Percentiles rank a stretch among this genome's conserved stretches.
phyloP scores from a whole-genome alignment of 306 rosid genomes.

The Herpetospermum pedunculosum region DNA sequence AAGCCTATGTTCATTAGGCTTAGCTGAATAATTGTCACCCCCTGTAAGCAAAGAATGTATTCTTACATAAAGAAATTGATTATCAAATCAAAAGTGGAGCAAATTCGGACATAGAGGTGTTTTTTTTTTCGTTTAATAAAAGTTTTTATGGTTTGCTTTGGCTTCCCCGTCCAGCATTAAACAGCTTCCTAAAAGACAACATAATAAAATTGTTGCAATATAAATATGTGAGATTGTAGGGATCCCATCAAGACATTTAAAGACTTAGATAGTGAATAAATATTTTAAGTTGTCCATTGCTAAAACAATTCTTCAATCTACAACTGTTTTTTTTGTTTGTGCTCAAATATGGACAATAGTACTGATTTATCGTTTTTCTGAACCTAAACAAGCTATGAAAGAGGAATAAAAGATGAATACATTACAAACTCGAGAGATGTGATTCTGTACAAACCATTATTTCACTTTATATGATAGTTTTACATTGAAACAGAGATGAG shows the following conservation, averaged over 20 bases:
- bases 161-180: background rate
- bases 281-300: background rate
- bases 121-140: no score
- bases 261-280: background rate
- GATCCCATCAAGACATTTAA: background rate
- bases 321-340: background rate
- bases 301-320: background rate
- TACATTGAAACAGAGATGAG: background rate
- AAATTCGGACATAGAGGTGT: no score
- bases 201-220: background rate
- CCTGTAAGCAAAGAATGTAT: background rate
- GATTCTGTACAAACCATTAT: conserved; percentile 5
- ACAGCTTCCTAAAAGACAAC: background rate
- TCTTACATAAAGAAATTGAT: background rate
- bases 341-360: background rate
- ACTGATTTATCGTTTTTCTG: background rate
- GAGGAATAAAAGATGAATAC: background rate
- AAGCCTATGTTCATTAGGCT: no score
- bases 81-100: background rate
- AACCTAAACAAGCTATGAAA: background rate
- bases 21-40: no score
- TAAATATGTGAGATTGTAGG: background rate
- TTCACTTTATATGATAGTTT: background rate
- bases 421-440: background rate
- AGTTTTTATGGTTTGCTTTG: no score